Percentiles rank a stretch among this genome's conserved stretches.
These are phyloP conservation scores for Saprolegnia parasitica DNA, from an alignment of 352 stramenopile genomes.

Conservation along the genomic window DNA sequence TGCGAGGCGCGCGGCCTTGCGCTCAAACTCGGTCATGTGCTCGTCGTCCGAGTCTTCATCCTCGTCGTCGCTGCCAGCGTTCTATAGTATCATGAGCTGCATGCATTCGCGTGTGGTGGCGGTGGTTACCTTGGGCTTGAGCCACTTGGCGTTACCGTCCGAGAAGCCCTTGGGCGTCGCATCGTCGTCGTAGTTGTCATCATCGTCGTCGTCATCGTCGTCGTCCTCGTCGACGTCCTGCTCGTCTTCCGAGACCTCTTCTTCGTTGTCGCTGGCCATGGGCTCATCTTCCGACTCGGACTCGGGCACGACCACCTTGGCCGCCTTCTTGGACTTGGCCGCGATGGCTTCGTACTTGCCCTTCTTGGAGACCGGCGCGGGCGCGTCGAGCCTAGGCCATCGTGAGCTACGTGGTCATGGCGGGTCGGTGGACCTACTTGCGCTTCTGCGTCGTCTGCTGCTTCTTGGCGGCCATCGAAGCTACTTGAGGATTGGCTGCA, in stretches of 20 bases:
- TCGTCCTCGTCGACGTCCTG: conserved; percentile 47
- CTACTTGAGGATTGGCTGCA: no score
- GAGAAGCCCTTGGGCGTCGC: conserved; percentile 51
- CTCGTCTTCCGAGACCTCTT: conserved; percentile 42
- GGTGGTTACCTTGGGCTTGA: conserved; percentile 65
- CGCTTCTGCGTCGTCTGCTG: no score
- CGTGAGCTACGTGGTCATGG: no score
- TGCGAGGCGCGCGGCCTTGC: conserved; percentile 76
- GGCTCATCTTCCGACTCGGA: no score
- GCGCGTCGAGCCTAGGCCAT: no score
- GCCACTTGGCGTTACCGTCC: conserved; percentile 81
- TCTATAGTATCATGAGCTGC: conserved; percentile 26
- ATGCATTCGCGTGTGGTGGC: conserved; percentile 17
- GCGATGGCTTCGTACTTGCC: no score
- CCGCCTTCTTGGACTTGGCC: no score
- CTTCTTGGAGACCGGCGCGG: no score
- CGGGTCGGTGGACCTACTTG: no score
- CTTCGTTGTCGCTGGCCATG: conserved; percentile 34
- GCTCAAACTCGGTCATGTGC: conserved; percentile 82
- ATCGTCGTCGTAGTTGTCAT: conserved; percentile 39
- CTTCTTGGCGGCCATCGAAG: no score
- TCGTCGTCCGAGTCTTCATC: conserved; percentile 52
- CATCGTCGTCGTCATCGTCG: conserved; percentile 46
- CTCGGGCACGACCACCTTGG: no score
- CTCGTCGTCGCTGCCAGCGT: conserved; percentile 46